These are phyloP conservation scores for Aschersonia sp. DNA, from an alignment of 2,329 filamentous ascomycete species.

Conservation along the genomic window DNA sequence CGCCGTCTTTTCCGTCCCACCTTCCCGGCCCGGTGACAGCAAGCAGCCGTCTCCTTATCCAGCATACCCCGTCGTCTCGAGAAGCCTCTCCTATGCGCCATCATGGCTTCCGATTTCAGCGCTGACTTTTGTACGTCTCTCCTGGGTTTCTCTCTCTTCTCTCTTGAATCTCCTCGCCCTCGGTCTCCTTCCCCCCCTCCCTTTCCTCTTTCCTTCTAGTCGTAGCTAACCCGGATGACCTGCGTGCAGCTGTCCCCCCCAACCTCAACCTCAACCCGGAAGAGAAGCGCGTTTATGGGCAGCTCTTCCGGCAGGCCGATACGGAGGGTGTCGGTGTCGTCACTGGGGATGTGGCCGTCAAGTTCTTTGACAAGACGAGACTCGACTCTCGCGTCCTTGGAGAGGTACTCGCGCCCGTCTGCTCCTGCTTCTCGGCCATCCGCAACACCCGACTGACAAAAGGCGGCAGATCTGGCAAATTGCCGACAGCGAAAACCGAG, in stretches of 20 bases:
- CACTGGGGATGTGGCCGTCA: conserved; percentile 88
- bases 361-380: conserved; percentile 94
- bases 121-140: conserved; percentile 10
- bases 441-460: conserved; percentile 3
- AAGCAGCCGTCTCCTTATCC: background rate
- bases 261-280: conserved; percentile 78
- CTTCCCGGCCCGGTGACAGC: background rate
- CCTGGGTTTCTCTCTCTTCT: background rate
- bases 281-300: conserved; percentile 86
- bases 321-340: conserved; percentile 84
- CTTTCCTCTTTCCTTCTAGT: background rate
- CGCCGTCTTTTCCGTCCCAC: background rate
- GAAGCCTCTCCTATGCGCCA: conserved; percentile 3
- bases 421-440: background rate
- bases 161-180: no score
- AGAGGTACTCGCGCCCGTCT: conserved; percentile 44
- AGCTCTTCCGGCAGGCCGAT: conserved; percentile 87
- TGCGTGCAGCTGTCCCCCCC: conserved; percentile 37
- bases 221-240: conserved; percentile 5
- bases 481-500: conserved; percentile 90
- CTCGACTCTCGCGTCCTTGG: conserved; percentile 75
- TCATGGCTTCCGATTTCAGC: conserved; percentile 11
- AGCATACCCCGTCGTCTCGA: no score
- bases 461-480: conserved; percentile 84
- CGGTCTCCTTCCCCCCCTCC: background rate